phyloP scores from a whole-genome alignment of 2,329 filamentous ascomycete genomes.

The Diaporthe caulivora region DNA sequence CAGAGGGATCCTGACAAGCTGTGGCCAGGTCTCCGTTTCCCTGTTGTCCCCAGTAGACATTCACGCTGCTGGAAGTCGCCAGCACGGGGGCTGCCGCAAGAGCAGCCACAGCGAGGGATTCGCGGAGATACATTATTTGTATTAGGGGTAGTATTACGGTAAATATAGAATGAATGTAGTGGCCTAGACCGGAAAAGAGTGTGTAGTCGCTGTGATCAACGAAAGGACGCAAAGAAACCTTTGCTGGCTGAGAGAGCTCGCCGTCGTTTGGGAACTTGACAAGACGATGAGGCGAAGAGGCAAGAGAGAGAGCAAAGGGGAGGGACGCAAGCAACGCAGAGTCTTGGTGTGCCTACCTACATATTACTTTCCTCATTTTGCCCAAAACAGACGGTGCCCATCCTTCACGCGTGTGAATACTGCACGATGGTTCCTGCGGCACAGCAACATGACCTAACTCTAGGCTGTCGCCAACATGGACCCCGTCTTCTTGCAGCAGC shows the following conservation, averaged over 20 bases:
- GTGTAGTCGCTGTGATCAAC: conserved; percentile 45
- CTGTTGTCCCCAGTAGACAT: conserved; percentile 47
- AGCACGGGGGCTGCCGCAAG: conserved; percentile 42
- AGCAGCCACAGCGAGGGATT: conserved; percentile 29
- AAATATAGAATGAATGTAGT: conserved; percentile 41
- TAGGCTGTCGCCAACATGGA: conserved; percentile 16
- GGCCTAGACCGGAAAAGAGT: conserved; percentile 44
- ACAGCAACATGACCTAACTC: neutral
- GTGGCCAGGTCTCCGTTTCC: conserved; percentile 44
- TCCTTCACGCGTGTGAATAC: conserved; percentile 8
- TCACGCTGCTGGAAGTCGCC: conserved; percentile 35
- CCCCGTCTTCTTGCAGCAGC: conserved; percentile 28
- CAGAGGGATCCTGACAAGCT: conserved; percentile 49
- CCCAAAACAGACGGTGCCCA: neutral
- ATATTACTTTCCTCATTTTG: conserved; percentile 27
- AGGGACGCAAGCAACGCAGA: conserved; percentile 11
- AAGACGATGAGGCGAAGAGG: conserved; percentile 40
- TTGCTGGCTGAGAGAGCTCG: conserved; percentile 46
- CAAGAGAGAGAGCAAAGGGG: conserved; percentile 29
- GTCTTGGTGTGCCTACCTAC: conserved; percentile 25
- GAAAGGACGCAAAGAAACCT: conserved; percentile 51
- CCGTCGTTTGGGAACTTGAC: conserved; percentile 45
- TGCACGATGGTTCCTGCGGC: conserved; percentile 17
- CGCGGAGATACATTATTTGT: conserved; percentile 40
- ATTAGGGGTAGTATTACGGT: conserved; percentile 39